phyloP scores from a whole-genome alignment of 2,329 filamentous ascomycete genomes.

The Curvularia eragrostidis region DNA sequence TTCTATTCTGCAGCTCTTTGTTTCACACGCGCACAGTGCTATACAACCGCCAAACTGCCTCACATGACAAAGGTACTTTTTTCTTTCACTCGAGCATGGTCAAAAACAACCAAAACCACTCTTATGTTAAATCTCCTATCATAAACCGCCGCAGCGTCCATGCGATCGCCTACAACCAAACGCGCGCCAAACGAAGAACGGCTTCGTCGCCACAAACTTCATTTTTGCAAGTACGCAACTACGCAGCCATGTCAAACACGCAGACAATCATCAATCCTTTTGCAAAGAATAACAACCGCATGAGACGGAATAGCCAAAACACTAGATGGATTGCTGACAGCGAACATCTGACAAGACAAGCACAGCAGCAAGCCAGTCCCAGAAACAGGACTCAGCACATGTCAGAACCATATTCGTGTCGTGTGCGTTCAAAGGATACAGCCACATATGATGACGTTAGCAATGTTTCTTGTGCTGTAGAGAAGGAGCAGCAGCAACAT shows the following conservation, averaged over 20 bases:
- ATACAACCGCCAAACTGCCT: background rate
- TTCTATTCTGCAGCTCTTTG: slow-evolving; percentile 5
- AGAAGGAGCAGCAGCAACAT: background rate
- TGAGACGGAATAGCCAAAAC: slow-evolving; percentile 12
- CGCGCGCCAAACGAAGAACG: background rate
- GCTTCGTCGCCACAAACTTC: background rate
- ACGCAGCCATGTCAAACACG: slow-evolving; percentile 3
- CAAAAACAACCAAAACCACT: background rate
- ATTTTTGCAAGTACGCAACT: background rate
- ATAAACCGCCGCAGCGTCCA: background rate
- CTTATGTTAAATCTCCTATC: background rate
- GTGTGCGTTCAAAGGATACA: background rate
- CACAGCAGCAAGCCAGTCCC: background rate
- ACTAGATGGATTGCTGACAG: slow-evolving; percentile 11
- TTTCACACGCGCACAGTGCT: background rate
- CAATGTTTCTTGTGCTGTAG: too few relatives aligned
- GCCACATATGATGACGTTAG: background rate
- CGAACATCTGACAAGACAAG: background rate
- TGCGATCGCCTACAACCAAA: background rate
- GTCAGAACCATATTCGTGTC: background rate
- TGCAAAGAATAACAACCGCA: slow-evolving; percentile 8
- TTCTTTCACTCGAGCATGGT: background rate
- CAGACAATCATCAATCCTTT: slow-evolving; percentile 14
- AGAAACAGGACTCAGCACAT: background rate
- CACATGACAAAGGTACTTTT: background rate